Evolutionary conservation across 108 stramenopile species (phyloP).

Genomic region (Cyclostephanos invisitatus): DNA sequence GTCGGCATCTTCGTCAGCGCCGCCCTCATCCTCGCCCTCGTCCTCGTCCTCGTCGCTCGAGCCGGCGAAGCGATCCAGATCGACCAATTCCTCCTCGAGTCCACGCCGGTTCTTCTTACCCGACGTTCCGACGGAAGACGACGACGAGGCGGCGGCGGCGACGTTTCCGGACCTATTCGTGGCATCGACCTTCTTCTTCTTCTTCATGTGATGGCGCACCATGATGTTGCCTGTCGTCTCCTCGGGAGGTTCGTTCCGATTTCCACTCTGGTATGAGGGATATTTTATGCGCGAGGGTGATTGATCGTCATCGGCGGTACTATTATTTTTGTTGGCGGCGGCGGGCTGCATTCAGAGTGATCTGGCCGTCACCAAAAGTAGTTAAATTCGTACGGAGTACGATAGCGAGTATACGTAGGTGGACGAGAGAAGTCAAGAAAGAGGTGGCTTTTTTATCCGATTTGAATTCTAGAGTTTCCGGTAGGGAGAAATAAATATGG

Average conservation of each 20-base stretch:
- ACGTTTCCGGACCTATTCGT: constrained; percentile 64
- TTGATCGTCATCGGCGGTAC: no score
- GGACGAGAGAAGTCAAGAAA: no score
- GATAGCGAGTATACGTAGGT: no score
- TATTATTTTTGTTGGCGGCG: not conserved
- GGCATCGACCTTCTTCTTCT: constrained; percentile 49
- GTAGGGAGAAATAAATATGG: no score
- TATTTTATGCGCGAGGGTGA: no score
- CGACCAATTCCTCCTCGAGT: constrained; percentile 30
- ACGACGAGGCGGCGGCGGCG: not conserved
- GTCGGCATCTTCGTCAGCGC: constrained; percentile 29
- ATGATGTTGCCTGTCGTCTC: not conserved
- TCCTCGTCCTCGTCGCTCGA: constrained; percentile 79
- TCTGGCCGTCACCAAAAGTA: no score
- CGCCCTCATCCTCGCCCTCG: constrained; percentile 22
- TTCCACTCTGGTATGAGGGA: not conserved
- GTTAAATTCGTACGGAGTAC: no score
- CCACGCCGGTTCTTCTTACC: constrained; percentile 15
- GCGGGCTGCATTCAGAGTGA: no score
- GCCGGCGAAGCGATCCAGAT: constrained; percentile 84
- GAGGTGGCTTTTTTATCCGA: no score
- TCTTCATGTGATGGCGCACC: constrained; percentile 44
- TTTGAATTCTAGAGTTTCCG: no score
- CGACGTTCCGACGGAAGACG: constrained; percentile 4
- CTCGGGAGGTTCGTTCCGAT: not conserved